Conservation (phyloP, 2,329 filamentous ascomycete genomes). For the Hymenotorrendiella dingleyae region DNA sequence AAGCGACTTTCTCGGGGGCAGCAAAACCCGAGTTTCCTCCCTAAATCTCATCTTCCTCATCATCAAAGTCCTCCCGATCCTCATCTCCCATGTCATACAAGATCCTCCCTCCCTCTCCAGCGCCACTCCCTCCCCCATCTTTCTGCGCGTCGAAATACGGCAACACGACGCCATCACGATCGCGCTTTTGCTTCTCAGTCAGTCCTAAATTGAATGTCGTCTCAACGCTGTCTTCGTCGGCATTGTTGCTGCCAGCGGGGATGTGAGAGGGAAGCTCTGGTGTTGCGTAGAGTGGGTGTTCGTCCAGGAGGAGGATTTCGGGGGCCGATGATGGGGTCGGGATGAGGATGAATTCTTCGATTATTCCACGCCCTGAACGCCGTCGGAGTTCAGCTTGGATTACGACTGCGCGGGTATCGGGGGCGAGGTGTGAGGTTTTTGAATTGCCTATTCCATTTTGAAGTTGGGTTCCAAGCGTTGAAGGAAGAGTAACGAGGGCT, state of each 20-base stretch:
- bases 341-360: slow-evolving; percentile 55
- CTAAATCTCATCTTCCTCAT: slow-evolving; percentile 60
- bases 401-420: slow-evolving; percentile 50
- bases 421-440: slow-evolving; percentile 9
- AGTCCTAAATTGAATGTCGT: slow-evolving; percentile 82
- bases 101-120: slow-evolving; percentile 85
- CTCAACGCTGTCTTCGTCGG: slow-evolving; percentile 46
- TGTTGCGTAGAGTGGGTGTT: slow-evolving; percentile 65
- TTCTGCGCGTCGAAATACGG: slow-evolving; percentile 97
- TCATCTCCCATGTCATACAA: slow-evolving; percentile 95
- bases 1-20: no score
- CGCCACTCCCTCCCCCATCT: slow-evolving; percentile 56
- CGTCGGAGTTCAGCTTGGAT: slow-evolving; percentile 82
- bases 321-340: slow-evolving; percentile 20
- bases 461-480: neutral
- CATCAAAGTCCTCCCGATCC: slow-evolving; percentile 94
- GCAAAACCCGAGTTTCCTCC: no score
- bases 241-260: slow-evolving; percentile 27
- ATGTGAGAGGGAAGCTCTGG: slow-evolving; percentile 32
- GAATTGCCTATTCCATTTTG: neutral
- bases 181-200: slow-evolving; percentile 83
- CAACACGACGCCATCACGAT: slow-evolving; percentile 82
- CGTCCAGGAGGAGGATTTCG: slow-evolving; percentile 55
- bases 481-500: slow-evolving; percentile 55
- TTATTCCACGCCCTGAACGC: slow-evolving; percentile 37